A percentile compares a stretch with the other conserved stretches of the same genome.
phyloP scores from a whole-genome alignment of 352 stramenopile genomes.

The Phytophthora uliginosa region DNA sequence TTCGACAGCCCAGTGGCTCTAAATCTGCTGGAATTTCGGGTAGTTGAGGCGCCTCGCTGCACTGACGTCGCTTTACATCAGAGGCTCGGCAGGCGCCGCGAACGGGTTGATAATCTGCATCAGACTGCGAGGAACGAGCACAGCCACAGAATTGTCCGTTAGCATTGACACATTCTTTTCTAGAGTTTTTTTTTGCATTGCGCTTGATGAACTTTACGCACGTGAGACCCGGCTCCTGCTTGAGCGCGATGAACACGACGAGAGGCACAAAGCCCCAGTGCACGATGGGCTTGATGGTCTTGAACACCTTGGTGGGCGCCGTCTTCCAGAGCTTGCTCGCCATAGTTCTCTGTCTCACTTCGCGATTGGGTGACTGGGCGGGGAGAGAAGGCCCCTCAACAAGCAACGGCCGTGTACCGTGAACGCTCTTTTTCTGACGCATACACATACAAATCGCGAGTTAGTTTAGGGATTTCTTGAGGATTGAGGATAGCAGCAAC shows the following conservation, averaged over 20 bases:
- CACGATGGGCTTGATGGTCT: conserved; percentile 87
- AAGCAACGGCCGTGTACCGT: not conserved
- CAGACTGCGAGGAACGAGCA: conserved; percentile 41
- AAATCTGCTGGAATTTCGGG: not conserved
- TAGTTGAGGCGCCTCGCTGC: not conserved
- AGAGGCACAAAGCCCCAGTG: conserved; percentile 87
- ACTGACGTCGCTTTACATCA: conserved; percentile 45
- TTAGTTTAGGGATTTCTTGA: too few relatives aligned
- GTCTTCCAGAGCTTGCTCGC: conserved; percentile 84
- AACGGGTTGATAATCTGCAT: conserved; percentile 85
- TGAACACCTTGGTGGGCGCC: conserved; percentile 79
- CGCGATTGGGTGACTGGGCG: not conserved
- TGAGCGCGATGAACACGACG: conserved; percentile 82
- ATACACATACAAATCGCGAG: not conserved
- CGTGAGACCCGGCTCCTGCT: conserved; percentile 82
- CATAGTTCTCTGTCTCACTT: conserved; percentile 17
- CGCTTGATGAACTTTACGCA: conserved; percentile 37
- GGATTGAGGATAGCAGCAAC: too few relatives aligned
- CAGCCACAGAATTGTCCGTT: conserved; percentile 10
- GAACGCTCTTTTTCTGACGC: not conserved
- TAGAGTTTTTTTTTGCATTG: not conserved
- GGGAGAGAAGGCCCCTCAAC: not conserved
- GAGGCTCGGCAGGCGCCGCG: conserved; percentile 63
- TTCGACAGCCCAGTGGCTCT: not conserved
- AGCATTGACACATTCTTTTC: conserved; percentile 13